phyloP scores from a whole-genome alignment of 257 asterid species.

The Nicotiana obtusifolia region DNA sequence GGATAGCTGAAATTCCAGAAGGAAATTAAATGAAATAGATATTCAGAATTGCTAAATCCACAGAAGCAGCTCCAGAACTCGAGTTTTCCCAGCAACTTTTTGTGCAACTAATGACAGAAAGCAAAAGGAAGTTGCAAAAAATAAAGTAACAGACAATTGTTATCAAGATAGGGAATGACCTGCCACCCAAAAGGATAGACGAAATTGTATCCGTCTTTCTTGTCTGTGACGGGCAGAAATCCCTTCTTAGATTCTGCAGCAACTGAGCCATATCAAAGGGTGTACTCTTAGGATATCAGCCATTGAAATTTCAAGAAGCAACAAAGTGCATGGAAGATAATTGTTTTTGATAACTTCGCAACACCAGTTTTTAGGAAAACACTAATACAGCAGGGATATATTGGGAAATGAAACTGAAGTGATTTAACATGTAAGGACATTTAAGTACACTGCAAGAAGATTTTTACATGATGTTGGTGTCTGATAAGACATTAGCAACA shows the following conservation, averaged over 20 bases:
- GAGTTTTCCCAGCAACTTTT: not conserved
- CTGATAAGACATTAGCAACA: conserved; percentile 39
- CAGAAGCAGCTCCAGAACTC: not conserved
- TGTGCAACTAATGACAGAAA: not conserved
- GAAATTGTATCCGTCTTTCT: conserved; percentile 76
- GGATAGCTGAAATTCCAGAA: not conserved
- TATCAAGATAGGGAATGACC: conserved; percentile 27
- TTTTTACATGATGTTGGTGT: conserved; percentile 49
- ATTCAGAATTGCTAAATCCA: not conserved
- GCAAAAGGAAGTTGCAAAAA: not conserved
- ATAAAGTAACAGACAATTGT: not conserved
- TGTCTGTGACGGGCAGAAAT: conserved; percentile 63
- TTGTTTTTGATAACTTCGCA: not conserved
- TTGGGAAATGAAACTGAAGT: not conserved
- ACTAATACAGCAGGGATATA: not conserved
- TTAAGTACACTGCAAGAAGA: not conserved
- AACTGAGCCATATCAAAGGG: conserved; percentile 70
- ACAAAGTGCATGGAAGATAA: not conserved
- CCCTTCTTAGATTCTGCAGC: conserved; percentile 91
- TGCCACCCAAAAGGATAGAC: conserved; percentile 93
- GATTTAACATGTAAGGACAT: not conserved
- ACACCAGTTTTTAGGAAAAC: not conserved
- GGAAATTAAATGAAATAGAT: not conserved
- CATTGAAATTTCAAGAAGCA: conserved; percentile 15
- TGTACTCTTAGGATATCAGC: conserved; percentile 44